A percentile compares a stretch with the other conserved stretches of the same genome.
Conservation (phyloP, 139 green algal genomes). For the Zygnema circumcarinatum region DNA sequence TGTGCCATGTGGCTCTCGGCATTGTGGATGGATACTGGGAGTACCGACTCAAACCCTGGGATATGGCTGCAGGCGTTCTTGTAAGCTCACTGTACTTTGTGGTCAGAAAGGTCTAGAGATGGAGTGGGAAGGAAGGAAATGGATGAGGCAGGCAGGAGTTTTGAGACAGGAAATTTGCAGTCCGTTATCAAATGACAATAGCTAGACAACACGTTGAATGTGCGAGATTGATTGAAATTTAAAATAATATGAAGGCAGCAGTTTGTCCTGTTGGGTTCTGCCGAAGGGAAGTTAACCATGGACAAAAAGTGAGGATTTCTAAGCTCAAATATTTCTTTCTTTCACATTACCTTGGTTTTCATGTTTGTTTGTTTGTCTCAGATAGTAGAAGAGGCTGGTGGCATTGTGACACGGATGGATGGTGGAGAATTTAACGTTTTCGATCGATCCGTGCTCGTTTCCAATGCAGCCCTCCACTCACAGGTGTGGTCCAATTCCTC, state of each 20-base stretch:
- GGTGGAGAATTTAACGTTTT: slow-evolving; percentile 76
- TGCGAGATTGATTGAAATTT: too few species aligned
- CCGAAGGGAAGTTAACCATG: too few species aligned
- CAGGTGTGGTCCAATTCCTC: slow-evolving; percentile 16
- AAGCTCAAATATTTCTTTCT: too few species aligned
- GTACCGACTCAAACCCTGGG: slow-evolving; percentile 77
- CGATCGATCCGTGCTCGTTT: slow-evolving; percentile 67
- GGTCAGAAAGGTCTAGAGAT: background rate
- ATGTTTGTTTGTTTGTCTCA: slow-evolving; percentile 21
- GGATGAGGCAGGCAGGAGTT: too few species aligned
- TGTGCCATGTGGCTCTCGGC: slow-evolving; percentile 86
- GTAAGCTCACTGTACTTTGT: slow-evolving; percentile 17
- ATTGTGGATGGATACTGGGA: slow-evolving; percentile 81
- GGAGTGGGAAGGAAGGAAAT: background rate
- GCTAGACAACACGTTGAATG: too few species aligned
- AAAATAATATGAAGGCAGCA: too few species aligned
- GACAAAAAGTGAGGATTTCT: too few species aligned
- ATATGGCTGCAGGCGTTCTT: slow-evolving; percentile 58
- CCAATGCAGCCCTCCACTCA: slow-evolving; percentile 35
- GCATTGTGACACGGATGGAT: slow-evolving; percentile 77
- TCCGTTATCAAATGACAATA: too few species aligned
- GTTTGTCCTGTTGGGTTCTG: too few species aligned
- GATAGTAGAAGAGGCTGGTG: slow-evolving; percentile 76
- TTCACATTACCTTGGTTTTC: too few species aligned
- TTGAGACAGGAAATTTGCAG: too few species aligned